Evolutionary conservation across 2,329 filamentous ascomycete genomes (phyloP).

Genomic region (Pestalotiopsis sp.): DNA sequence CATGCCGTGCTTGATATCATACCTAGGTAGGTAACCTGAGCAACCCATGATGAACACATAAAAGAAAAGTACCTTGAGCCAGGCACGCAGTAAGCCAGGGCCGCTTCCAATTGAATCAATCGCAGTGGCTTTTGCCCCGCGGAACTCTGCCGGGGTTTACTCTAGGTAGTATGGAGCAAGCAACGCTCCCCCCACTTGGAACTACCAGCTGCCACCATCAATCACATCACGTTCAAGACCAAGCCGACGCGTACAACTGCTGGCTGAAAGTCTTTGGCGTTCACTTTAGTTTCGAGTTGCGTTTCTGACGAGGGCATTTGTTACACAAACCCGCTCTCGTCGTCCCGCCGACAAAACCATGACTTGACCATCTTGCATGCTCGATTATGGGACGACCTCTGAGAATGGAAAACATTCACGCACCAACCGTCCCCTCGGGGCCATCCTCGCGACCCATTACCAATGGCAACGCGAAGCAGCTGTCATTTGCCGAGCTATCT

Average conservation of each 20-base stretch:
- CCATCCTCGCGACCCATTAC: slow-evolving; percentile 63
- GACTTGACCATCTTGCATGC: slow-evolving; percentile 17
- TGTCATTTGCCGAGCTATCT: slow-evolving; percentile 79
- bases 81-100: no score
- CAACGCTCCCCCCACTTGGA: background rate
- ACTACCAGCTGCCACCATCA: background rate
- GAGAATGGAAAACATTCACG: slow-evolving; percentile 59
- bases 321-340: background rate
- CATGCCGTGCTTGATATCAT: background rate
- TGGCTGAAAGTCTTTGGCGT: background rate
- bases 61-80: no score
- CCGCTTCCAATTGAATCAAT: no score
- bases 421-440: slow-evolving; percentile 69
- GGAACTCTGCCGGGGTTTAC: background rate
- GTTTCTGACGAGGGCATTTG: background rate
- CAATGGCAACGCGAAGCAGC: slow-evolving; percentile 63
- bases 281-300: background rate
- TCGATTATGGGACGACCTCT: slow-evolving; percentile 34
- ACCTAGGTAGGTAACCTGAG: background rate
- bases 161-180: background rate
- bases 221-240: background rate
- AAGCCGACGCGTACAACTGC: slow-evolving; percentile 1
- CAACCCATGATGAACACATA: no score
- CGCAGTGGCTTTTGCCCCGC: no score
- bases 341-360: slow-evolving; percentile 16